Conservation (phyloP, 192 early-diverging fungal species). For the Linderina pennispora region DNA sequence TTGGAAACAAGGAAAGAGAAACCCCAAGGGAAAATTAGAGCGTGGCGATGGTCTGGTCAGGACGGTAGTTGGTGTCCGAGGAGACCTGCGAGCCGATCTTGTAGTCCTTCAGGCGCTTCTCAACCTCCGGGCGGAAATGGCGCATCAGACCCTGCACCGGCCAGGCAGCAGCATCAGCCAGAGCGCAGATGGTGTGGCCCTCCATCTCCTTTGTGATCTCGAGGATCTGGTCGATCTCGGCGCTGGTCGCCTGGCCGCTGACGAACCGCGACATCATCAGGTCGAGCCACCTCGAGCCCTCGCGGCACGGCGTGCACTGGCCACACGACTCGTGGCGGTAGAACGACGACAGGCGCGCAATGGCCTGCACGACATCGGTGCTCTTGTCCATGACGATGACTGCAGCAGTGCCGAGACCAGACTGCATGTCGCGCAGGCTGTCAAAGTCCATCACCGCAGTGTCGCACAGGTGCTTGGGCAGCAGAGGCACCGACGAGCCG, state of each 20-base stretch:
- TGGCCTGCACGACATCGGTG: conserved; percentile 90
- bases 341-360: conserved; percentile 86
- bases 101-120: conserved; percentile 22
- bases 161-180: conserved; percentile 99
- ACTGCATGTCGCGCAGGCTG: conserved; percentile 87
- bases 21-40: no score
- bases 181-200: conserved; percentile 99
- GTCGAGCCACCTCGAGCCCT: conserved; percentile 92
- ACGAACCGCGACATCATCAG: conserved; percentile 97
- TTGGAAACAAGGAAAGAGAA: no score
- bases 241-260: conserved; percentile 66
- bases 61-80: conserved; percentile 26
- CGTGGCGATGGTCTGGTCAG: conserved; percentile 41
- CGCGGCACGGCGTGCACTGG: conserved; percentile 98
- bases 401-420: conserved; percentile 92
- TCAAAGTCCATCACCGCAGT: conserved; percentile 99
- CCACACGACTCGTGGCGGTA: conserved; percentile 98
- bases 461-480: conserved; percentile 80
- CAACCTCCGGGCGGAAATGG: conserved; percentile 85
- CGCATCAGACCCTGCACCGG: conserved; percentile 94
- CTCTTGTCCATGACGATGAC: conserved; percentile 99
- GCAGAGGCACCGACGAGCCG: conserved; percentile 89
- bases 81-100: conserved; percentile 22
- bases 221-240: conserved; percentile 95
- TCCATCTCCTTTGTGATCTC: conserved; percentile 97